Base-by-base conservation (phyloP, 129 eudicot species). In the Lactuca sativa region DNA sequence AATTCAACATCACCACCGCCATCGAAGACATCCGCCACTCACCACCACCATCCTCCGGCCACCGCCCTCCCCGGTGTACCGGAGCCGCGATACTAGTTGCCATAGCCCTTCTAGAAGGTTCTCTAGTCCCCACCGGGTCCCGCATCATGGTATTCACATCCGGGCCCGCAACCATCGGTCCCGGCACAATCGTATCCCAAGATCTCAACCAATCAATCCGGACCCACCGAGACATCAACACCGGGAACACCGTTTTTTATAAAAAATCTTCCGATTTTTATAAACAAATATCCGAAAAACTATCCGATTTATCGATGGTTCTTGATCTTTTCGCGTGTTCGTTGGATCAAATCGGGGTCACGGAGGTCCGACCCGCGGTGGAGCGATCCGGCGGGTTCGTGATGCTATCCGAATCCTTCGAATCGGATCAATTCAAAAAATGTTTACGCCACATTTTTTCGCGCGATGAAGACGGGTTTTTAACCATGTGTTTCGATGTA, bases 321-420 rank as follows among this genome's bases (percentile, higher is more conserved):
- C 90, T 93, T 47, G 99, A 93, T 87, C 79, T 93, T 5, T 93
- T 93, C 38, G 97, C 97, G 51, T 93, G 97, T 75, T 90, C 99
- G 74, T 84, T 93, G 38, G 99, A 90, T 78, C 99, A 93, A 88
- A 84, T 93, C 43, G 99, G 99, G 72, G 93, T 90, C 48, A 85
- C 95, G 1, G 99, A 93, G 83, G 73, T 93, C 72, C 87, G 82
- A 75, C 78, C 47, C 57, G 80, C 95, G 4, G 92, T 93, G 47
- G 97, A 90, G 71, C 83, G 75, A 59, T 87, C 99, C 6, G 97
- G 95, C 34, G 99, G 99, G 37, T 82, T 89, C 67, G 82, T 93
- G 86, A 87, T 89, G 83, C 10, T 89, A 41, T 85, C 86, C 4
- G 99, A 93, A 66, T 85, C 90, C 3, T 93, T 93, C 48, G 95